phyloP scores from a whole-genome alignment of 2,329 filamentous ascomycete species.

The Orbilia ellipsospora region DNA sequence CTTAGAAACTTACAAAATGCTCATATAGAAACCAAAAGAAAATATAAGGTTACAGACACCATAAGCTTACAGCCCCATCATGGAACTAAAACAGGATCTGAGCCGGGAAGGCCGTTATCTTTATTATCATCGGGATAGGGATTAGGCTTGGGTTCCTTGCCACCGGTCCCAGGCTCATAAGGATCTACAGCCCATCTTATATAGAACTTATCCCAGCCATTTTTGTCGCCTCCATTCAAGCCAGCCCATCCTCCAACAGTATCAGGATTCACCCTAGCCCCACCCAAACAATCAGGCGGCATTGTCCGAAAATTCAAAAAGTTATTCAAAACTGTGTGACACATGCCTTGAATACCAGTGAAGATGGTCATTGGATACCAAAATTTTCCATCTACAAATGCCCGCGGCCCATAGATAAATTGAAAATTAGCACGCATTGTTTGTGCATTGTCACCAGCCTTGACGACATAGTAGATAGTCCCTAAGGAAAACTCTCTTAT shows the following conservation, averaged over 20 bases:
- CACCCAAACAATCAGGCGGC: background rate
- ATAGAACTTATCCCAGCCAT: constrained; percentile 1
- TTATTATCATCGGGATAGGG: background rate
- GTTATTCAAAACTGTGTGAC: constrained; percentile 12
- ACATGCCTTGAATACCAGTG: constrained; percentile 41
- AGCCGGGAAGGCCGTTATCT: constrained; percentile 30
- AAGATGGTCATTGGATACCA: constrained; percentile 43
- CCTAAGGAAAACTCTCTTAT: constrained; percentile 36
- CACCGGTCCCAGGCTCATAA: constrained; percentile 3
- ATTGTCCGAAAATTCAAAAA: constrained; percentile 5
- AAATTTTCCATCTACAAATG: background rate
- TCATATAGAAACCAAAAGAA: no score
- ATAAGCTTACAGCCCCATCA: no score
- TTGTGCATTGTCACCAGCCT: background rate
- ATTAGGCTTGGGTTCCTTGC: constrained; percentile 7
- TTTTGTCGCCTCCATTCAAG: constrained; percentile 11
- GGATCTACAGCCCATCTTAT: constrained; percentile 34
- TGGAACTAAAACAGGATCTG: background rate
- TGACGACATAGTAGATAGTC: constrained; percentile 33
- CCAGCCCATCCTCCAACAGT: constrained; percentile 33
- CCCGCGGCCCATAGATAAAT: constrained; percentile 29
- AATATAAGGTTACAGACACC: no score
- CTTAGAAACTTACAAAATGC: no score
- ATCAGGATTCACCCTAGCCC: background rate
- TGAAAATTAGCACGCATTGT: constrained; percentile 33